phyloP scores from a whole-genome alignment of 305 asterid genomes.

The Fraxinus ornus region DNA sequence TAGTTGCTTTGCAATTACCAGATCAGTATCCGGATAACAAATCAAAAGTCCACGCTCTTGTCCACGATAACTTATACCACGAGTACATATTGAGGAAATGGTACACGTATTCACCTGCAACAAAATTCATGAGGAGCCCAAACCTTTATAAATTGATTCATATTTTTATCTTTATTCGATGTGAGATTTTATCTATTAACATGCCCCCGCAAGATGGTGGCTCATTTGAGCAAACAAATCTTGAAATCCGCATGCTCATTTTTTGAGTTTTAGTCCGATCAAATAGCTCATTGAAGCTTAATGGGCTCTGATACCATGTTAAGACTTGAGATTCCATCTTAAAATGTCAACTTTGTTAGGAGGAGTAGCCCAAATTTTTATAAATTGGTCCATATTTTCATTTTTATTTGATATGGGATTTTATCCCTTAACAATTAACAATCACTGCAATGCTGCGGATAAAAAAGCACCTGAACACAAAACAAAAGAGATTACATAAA shows the following conservation, averaged over 20 bases:
- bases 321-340: no score
- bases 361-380: no score
- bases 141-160: background rate
- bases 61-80: slow-evolving; percentile 72
- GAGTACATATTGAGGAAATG: slow-evolving; percentile 73
- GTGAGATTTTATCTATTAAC: background rate
- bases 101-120: slow-evolving; percentile 63
- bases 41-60: slow-evolving; percentile 68
- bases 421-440: no score
- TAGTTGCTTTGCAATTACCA: slow-evolving; percentile 84
- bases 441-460: background rate
- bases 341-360: no score
- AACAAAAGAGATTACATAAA: background rate
- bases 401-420: no score
- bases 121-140: background rate
- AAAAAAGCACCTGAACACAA: background rate
- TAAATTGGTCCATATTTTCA: no score
- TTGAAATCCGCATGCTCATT: no score
- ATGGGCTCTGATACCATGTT: no score
- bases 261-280: no score
- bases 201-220: no score
- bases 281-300: no score
- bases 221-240: no score
- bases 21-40: slow-evolving; percentile 84
- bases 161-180: background rate